Base-by-base conservation (phyloP, 148 eudicot genomes). In the Diospyros kaki region DNA sequence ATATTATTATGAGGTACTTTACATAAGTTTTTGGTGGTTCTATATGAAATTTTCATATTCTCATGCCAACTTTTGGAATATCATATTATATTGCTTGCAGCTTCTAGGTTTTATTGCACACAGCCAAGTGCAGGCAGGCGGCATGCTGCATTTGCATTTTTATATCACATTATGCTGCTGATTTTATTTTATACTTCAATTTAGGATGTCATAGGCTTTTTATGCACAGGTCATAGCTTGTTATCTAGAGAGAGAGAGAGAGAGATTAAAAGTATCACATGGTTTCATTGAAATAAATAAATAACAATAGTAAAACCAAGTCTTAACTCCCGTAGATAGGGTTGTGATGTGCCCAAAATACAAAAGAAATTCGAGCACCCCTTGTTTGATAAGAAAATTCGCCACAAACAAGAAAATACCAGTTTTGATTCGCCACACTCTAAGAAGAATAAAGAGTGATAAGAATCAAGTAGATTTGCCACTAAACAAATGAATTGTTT, bases 1-100 rank as follows among this genome's bases (percentile, higher is more conserved):
- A 93, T 85, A 83, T 93, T 64, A 68, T 91, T 53, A 88, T 95
- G 93, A 93, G 99, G 99, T 95, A 88, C 7, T 40, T 67, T 15
- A 66, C 62, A 15, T n/a, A 13, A 4, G 10, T 79, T 52, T 61
- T 39, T 63, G 18, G 63, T 56, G 65, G 5, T 46, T 39, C 41
- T 18, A 14, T 52, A 9, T 45, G 48, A 43, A 15, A 41, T 48
- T 43, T 40, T 68, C 18, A 13, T 54, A 4, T 64, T 64, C 14
- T 12, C 10, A 4, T 61, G 58, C 67, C 1, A 73, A 45, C 38
- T 40, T n/a, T 63, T 12, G 28, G 68, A 7, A 61, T 15, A 38
- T 69, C 40, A 18, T 10, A 67, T 50, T 48, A 46, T 38, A 48
- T 13, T 18, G 12, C 7, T 50, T 28, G 14, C 14, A 50, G 17